phyloP scores from a whole-genome alignment of 306 rosid species.

The Spatholobus suberectus region DNA sequence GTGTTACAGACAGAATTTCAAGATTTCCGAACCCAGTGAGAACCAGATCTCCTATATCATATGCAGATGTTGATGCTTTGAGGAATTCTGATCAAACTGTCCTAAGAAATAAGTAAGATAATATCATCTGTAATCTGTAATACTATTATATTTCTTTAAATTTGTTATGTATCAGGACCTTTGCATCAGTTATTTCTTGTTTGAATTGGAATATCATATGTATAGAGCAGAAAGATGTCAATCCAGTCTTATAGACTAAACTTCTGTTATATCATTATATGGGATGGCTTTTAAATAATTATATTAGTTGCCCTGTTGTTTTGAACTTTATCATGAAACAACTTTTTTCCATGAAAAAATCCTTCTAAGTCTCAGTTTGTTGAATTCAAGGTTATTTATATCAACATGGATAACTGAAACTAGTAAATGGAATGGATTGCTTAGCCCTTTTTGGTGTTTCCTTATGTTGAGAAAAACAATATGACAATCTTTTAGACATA shows the following conservation, averaged over 20 bases:
- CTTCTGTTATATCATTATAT: conserved; percentile 6
- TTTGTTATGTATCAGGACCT: conserved; percentile 25
- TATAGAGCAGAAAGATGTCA: not conserved
- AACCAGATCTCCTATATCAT: conserved; percentile 45
- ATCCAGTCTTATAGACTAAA: conserved; percentile 22
- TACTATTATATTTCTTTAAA: conserved; percentile 19
- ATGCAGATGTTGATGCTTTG: conserved; percentile 47
- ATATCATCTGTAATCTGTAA: not conserved
- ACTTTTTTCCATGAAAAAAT: not conserved
- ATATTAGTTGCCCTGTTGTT: conserved; percentile 1
- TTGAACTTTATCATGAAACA: conserved; percentile 10
- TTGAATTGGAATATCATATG: conserved; percentile 28
- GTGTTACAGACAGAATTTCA: conserved; percentile 58
- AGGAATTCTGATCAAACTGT: conserved; percentile 49
- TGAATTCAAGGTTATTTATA: conserved; percentile 5
- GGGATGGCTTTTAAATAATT: conserved; percentile 24
- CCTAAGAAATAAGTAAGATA: conserved; percentile 48
- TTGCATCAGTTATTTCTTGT: conserved; percentile 10
- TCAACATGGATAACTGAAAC: conserved; percentile 13
- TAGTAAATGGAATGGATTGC: conserved; percentile 21
- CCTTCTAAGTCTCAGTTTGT: not conserved
- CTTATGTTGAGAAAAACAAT: conserved; percentile 3
- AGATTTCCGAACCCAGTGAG: conserved; percentile 51
- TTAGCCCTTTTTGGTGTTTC: conserved; percentile 25
- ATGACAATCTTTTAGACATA: not conserved